A percentile compares a stretch with the other conserved stretches of the same genome.
Evolutionary conservation across 2,329 filamentous ascomycete species (phyloP).

Genomic region (Ceratocystis huliohia): DNA sequence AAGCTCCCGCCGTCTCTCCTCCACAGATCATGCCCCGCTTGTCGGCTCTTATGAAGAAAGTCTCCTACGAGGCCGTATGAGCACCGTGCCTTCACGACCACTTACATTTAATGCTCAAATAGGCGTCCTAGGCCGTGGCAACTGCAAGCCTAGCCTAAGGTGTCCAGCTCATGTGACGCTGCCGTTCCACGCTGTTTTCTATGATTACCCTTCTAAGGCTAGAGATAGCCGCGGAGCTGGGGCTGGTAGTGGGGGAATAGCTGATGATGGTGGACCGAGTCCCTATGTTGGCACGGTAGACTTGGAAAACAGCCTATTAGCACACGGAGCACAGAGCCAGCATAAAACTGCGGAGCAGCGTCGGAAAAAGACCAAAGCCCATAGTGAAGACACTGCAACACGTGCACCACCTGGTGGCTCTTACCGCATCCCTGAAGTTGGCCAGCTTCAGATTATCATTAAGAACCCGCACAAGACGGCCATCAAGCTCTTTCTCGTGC

Average conservation of each 20-base stretch:
- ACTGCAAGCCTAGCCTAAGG: constrained; percentile 71
- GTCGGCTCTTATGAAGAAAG: constrained; percentile 97
- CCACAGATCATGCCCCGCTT: constrained; percentile 71
- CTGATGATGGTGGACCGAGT: constrained; percentile 67
- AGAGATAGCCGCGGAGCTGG: constrained; percentile 31
- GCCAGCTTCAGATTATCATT: constrained; percentile 90
- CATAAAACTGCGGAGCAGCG: constrained; percentile 33
- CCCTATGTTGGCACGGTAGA: constrained; percentile 93
- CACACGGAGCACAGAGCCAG: not conserved
- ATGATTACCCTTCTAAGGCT: constrained; percentile 53
- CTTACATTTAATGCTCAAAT: constrained; percentile 91
- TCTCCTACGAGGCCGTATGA: constrained; percentile 90
- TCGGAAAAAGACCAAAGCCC: not conserved
- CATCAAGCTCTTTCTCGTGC: constrained; percentile 87
- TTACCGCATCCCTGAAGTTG: constrained; percentile 87
- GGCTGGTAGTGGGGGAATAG: not conserved
- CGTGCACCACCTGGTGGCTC: constrained; percentile 67
- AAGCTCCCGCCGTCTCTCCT: constrained; percentile 58
- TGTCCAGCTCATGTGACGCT: constrained; percentile 86
- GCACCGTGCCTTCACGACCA: constrained; percentile 83
- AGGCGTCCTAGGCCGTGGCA: constrained; percentile 76
- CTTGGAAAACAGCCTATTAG: constrained; percentile 62
- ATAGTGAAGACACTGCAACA: not conserved
- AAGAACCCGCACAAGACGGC: constrained; percentile 98
- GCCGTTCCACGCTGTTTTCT: constrained; percentile 89